phyloP scores from a whole-genome alignment of 345 rosid genomes.

The Populus nigra region DNA sequence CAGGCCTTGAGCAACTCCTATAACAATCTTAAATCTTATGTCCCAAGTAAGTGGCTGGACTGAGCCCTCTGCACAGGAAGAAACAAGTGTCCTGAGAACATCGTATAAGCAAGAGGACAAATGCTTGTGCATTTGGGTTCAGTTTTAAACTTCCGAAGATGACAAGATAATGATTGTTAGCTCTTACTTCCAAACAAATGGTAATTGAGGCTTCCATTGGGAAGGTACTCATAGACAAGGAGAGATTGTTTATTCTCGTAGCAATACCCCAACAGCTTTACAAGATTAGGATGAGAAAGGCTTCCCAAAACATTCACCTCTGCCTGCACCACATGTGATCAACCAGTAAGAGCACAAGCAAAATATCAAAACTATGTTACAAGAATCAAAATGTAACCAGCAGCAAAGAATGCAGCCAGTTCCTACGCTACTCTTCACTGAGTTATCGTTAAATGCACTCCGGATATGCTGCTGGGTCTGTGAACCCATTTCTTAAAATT shows the following conservation, averaged over 20 bases:
- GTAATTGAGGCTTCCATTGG: background rate
- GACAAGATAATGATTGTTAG: background rate
- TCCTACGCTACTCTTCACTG: too few species aligned
- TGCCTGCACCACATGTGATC: background rate
- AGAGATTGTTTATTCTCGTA: background rate
- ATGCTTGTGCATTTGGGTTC: background rate
- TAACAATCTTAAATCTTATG: constrained; percentile 13
- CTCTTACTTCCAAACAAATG: constrained; percentile 12
- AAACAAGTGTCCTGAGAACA: too few species aligned
- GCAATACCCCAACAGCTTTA: constrained; percentile 12
- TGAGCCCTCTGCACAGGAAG: background rate
- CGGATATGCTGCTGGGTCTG: too few species aligned
- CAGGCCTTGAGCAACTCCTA: constrained; percentile 7
- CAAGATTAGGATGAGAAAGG: constrained; percentile 16
- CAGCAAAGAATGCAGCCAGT: too few species aligned
- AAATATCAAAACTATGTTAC: too few species aligned
- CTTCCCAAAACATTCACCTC: constrained; percentile 10
- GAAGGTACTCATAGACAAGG: constrained; percentile 8
- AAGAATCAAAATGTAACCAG: too few species aligned
- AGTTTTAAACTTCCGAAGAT: background rate
- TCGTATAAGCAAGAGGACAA: background rate
- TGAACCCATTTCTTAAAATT: too few species aligned
- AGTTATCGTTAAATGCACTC: too few species aligned
- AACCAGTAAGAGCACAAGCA: too few species aligned
- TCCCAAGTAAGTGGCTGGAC: constrained; percentile 4